A percentile compares a stretch with the other conserved stretches of the same genome.
Conservation (phyloP, 1,139 yeast species). For the Pichia sp. region DNA sequence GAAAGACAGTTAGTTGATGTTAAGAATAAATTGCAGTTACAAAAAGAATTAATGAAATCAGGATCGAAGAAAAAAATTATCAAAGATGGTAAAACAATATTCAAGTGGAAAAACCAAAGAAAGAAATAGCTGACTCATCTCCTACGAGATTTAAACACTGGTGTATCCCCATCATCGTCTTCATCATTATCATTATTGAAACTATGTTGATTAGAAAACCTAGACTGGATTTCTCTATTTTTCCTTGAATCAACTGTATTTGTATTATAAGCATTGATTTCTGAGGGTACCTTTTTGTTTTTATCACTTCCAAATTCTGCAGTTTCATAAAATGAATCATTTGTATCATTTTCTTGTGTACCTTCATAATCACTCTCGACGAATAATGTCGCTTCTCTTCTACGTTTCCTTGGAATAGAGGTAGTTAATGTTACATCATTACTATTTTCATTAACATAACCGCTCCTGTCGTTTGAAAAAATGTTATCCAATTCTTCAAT, state of each 20-base stretch:
- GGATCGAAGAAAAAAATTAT: constrained; percentile 79
- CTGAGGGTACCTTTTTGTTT: neutral
- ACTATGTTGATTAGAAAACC: neutral
- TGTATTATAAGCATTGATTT: neutral
- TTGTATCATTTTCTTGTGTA: neutral
- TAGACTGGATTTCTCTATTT: neutral
- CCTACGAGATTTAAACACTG: constrained; percentile 34
- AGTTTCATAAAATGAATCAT: neutral
- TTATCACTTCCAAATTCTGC: neutral
- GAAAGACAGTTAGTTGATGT: constrained; percentile 61
- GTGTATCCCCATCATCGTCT: constrained; percentile 32
- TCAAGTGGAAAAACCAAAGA: constrained; percentile 83
- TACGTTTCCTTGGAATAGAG: constrained; percentile 1
- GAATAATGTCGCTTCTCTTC: constrained; percentile 10
- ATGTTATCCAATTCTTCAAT: constrained; percentile 15
- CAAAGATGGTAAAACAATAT: constrained; percentile 59
- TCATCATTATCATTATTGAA: constrained; percentile 15
- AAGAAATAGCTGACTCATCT: constrained; percentile 44
- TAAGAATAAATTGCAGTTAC: constrained; percentile 65
- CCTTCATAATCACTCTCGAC: constrained; percentile 15
- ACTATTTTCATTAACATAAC: neutral
- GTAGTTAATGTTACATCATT: neutral
- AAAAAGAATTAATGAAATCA: constrained; percentile 82
- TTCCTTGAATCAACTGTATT: neutral
- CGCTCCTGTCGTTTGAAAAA: no score